Base-by-base conservation (phyloP, 1,139 yeast genomes). In the Candida pseudoviswanathii region DNA sequence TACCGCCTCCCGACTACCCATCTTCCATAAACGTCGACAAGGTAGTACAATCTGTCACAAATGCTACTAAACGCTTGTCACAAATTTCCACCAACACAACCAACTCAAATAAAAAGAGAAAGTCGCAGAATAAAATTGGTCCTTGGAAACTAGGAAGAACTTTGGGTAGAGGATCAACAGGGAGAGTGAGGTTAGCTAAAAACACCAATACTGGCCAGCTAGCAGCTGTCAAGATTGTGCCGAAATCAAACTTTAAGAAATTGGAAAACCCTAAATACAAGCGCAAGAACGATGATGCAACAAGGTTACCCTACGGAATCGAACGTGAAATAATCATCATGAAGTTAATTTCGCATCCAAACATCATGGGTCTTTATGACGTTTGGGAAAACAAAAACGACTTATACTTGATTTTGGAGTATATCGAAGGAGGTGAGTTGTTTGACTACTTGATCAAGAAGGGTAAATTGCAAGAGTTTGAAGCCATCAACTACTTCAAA, bases 301-400 rank as follows among this genome's bases (percentile, higher is more conserved):
- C 82, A 47, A 80, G 86, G 8, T 75, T 89, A 51, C 96, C 96
- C 8, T 90, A 92, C 61, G 98, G 99, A 24, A 92, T 95, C 47
- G 99, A 95, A 69, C 80, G 99, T 54, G 99, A 94, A 66, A 96
- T 94, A 58, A 91, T 94, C 61, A 90, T 90, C 84, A 81, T 81
- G 86, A 94, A 94, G 67, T 78, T 94, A 52, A 83, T 95, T 44
- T 89, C 90, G 54, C 99, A 94, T 66, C 92, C 95, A 21, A 94
- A 94, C 65, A 95, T 94, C 48, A 84, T 94, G 87, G 91, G 96
- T n/a, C 75, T 94, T 43, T 94, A 89, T 66, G 99, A 94, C 62
- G 99, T 95, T 40, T 94, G 99, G 99, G 99, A 95, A 68, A 94
- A 95, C 61, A 89, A 90, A 61, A 91, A 95, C 55, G 97, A 92